Evolutionary conservation across 202 grass and related monocot species (phyloP).

Genomic region (Saccharum hybrid): DNA sequence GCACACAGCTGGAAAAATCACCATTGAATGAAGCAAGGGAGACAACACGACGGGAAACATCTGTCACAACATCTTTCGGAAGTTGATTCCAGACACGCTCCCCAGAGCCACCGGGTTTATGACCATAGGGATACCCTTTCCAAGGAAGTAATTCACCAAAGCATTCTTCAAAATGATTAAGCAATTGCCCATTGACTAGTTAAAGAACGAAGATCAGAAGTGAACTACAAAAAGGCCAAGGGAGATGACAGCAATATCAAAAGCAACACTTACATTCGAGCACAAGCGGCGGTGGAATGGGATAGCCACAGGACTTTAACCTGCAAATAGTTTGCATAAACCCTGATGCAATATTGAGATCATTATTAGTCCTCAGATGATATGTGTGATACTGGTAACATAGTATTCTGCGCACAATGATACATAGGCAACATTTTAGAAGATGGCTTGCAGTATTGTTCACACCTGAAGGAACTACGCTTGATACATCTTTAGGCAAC

Average conservation of each 20-base stretch:
- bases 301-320: constrained; percentile 25
- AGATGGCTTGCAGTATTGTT: constrained; percentile 9
- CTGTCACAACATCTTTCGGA: too few species aligned
- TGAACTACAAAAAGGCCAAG: constrained; percentile 11
- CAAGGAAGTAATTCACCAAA: constrained; percentile 35
- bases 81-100: too few species aligned
- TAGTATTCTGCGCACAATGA: neutral
- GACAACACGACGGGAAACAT: too few species aligned
- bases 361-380: neutral
- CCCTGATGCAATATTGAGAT: constrained; percentile 19
- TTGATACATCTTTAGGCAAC: constrained; percentile 22
- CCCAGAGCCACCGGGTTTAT: too few species aligned
- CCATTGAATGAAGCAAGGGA: too few species aligned
- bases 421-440: neutral
- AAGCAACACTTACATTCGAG: constrained; percentile 39
- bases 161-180: constrained; percentile 8
- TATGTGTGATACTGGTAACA: neutral
- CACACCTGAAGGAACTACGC: constrained; percentile 39
- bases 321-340: neutral
- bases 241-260: neutral
- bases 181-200: constrained; percentile 29
- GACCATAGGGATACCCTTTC: constrained; percentile 18
- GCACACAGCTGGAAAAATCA: too few species aligned
- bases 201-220: constrained; percentile 15
- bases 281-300: constrained; percentile 43